phyloP scores from a whole-genome alignment of 2,329 filamentous ascomycete genomes.

The Phaeoacremonium minimum region DNA sequence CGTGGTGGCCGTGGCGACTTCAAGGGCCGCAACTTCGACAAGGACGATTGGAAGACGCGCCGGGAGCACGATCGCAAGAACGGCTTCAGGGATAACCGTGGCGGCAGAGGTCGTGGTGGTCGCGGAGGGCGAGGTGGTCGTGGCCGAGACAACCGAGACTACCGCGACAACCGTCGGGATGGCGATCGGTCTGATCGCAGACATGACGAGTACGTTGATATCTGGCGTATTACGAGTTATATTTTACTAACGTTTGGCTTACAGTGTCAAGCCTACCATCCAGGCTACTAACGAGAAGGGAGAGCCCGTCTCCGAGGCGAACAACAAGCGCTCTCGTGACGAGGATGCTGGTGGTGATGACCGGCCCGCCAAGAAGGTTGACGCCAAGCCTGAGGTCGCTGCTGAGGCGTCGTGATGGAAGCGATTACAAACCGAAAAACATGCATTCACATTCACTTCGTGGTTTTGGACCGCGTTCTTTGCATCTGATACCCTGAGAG shows the following conservation, averaged over 20 bases:
- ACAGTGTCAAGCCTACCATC: slow-evolving; percentile 35
- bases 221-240: background rate
- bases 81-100: slow-evolving; percentile 48
- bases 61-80: slow-evolving; percentile 58
- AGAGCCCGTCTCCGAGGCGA: slow-evolving; percentile 25
- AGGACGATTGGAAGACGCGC: slow-evolving; percentile 61
- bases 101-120: slow-evolving; percentile 30
- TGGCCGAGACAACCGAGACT: slow-evolving; percentile 37
- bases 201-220: slow-evolving; percentile 24
- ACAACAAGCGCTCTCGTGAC: slow-evolving; percentile 52
- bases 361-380: slow-evolving; percentile 59
- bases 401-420: slow-evolving; percentile 10
- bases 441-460: too few relatives aligned
- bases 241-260: slow-evolving; percentile 13
- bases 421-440: too few relatives aligned
- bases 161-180: slow-evolving; percentile 31
- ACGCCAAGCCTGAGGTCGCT: slow-evolving; percentile 38
- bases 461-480: too few relatives aligned
- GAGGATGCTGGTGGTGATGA: slow-evolving; percentile 39
- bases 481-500: too few relatives aligned
- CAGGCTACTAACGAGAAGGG: slow-evolving; percentile 37
- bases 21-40: slow-evolving; percentile 36
- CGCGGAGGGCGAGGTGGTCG: slow-evolving; percentile 34
- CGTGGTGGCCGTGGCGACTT: slow-evolving; percentile 29
- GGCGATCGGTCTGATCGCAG: slow-evolving; percentile 25